Conservation (phyloP, 371 early-diverging fungal genomes). For the Mucor lusitanicus region DNA sequence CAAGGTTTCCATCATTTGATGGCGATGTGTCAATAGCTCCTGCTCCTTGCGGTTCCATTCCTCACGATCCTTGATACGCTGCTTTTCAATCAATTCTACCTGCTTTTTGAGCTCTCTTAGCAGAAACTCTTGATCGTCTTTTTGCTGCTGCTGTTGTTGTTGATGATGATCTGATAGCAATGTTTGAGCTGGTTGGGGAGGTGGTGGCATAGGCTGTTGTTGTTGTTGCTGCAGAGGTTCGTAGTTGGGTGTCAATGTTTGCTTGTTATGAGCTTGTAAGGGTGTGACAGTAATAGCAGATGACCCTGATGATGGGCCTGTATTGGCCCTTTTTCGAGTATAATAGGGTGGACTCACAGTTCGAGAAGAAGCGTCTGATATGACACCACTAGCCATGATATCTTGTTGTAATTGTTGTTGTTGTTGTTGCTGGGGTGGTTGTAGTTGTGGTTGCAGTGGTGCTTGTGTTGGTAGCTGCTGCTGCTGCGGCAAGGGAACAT, state of each 20-base stretch:
- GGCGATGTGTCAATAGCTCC: slow-evolving; percentile 3
- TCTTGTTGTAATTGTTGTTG: background rate
- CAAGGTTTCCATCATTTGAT: background rate
- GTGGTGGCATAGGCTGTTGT: background rate
- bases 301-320: background rate
- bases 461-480: background rate
- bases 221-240: background rate
- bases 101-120: slow-evolving; percentile 8
- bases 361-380: background rate
- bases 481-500: background rate
- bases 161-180: background rate
- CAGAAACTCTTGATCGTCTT: background rate
- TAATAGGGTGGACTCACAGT: background rate
- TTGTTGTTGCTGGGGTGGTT: background rate
- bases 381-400: background rate
- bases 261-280: background rate
- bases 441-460: background rate
- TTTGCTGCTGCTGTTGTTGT: background rate
- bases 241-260: background rate
- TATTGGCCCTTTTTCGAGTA: background rate
- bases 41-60: slow-evolving; percentile 16
- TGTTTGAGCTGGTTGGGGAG: background rate
- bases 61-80: slow-evolving; percentile 13
- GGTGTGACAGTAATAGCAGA: slow-evolving; percentile 4
- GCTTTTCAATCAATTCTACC: slow-evolving; percentile 10